A percentile compares a stretch with the other conserved stretches of the same genome.
These are phyloP conservation scores for Laburnicola sp. DNA, from an alignment of 2,329 filamentous ascomycete genomes.

Conservation along the genomic window DNA sequence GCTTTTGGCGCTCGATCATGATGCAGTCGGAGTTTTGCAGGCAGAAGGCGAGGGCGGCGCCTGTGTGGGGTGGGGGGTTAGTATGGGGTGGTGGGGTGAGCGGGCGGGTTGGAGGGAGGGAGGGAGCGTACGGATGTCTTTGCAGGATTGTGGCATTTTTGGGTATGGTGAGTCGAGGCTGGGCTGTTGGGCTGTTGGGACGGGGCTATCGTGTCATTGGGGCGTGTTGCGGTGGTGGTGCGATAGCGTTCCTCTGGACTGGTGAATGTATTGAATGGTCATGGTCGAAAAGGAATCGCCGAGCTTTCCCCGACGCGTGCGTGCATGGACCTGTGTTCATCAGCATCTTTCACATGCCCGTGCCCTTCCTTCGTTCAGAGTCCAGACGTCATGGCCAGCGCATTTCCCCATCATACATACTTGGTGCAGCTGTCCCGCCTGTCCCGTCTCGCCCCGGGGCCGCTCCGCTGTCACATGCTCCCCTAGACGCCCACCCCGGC, in stretches of 20 bases:
- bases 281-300: neutral
- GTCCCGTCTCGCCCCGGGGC: no score
- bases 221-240: neutral
- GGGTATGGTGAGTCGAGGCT: neutral
- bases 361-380: neutral
- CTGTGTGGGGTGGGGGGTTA: conserved; percentile 53
- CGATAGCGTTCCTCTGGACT: neutral
- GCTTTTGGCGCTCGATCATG: conserved; percentile 84
- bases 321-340: neutral
- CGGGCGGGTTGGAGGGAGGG: neutral
- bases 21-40: conserved; percentile 97
- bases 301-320: neutral
- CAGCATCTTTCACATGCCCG: conserved; percentile 6
- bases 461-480: neutral
- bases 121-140: conserved; percentile 79
- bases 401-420: conserved; percentile 9
- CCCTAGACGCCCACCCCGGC: neutral
- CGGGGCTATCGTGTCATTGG: conserved; percentile 18
- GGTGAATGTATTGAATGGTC: no score
- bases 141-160: conserved; percentile 89
- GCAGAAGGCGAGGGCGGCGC: conserved; percentile 88
- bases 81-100: neutral
- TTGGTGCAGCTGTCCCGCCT: neutral
- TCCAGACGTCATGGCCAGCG: conserved; percentile 6
- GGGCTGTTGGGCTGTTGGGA: neutral